Evolutionary conservation across 2,329 filamentous ascomycete species (phyloP).

Genomic region (Remersonia thermophila): DNA sequence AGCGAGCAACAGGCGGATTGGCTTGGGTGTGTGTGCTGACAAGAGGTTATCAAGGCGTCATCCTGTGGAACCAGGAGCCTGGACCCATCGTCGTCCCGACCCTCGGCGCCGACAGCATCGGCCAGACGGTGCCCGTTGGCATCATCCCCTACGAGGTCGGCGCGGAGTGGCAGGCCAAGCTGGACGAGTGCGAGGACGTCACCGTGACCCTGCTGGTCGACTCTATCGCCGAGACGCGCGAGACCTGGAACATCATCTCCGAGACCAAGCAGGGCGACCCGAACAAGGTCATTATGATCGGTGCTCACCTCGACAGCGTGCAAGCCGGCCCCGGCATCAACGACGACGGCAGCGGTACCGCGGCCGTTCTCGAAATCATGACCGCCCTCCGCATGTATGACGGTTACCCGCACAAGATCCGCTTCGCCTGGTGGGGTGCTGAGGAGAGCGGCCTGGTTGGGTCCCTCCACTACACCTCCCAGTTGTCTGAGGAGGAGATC

Average conservation of each 20-base stretch:
- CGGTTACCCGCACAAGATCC: constrained; percentile 26
- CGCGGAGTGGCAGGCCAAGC: constrained; percentile 19
- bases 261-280: constrained; percentile 33
- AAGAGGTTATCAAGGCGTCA: constrained; percentile 17
- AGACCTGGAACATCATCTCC: constrained; percentile 32
- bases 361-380: constrained; percentile 28
- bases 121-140: constrained; percentile 15
- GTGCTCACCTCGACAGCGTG: constrained; percentile 32
- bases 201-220: constrained; percentile 25
- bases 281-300: constrained; percentile 30
- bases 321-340: constrained; percentile 34
- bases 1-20: too few relatives aligned
- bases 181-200: constrained; percentile 22
- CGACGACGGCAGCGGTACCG: constrained; percentile 32
- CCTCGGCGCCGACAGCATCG: constrained; percentile 27
- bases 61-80: constrained; percentile 50
- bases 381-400: constrained; percentile 20
- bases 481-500: constrained; percentile 21
- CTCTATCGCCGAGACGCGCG: constrained; percentile 26
- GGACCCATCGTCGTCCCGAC: constrained; percentile 33
- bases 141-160: constrained; percentile 20
- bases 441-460: constrained; percentile 31
- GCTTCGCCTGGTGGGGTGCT: constrained; percentile 34
- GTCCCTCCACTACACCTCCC: constrained; percentile 26
- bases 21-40: too few relatives aligned